Percentiles rank a stretch among this genome's conserved stretches.
Evolutionary conservation across 192 early-diverging fungal genomes (phyloP).

Genomic region (Coemansia sp.): DNA sequence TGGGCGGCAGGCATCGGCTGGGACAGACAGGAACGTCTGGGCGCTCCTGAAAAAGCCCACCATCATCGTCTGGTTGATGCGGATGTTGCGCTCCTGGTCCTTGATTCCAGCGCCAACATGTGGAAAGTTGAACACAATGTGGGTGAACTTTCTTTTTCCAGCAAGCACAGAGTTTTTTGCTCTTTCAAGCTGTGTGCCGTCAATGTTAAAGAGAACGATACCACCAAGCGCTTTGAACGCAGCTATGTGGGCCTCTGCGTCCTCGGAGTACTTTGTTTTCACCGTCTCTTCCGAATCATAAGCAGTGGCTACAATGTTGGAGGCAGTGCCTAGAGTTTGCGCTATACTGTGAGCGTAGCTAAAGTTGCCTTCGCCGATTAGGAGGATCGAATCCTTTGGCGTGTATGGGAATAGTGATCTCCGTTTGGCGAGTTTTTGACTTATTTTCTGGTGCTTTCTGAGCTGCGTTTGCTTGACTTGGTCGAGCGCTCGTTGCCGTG

Average conservation of each 20-base stretch:
- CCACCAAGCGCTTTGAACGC: constrained; percentile 65
- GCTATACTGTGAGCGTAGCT: constrained; percentile 80
- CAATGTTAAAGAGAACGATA: constrained; percentile 73
- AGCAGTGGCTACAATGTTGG: constrained; percentile 74
- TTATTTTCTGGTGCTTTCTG: constrained; percentile 8
- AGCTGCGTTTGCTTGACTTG: constrained; percentile 11
- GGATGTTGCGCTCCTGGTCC: constrained; percentile 85
- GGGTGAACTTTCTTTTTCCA: constrained; percentile 59
- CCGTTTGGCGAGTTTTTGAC: constrained; percentile 12
- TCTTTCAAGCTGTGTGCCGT: constrained; percentile 71
- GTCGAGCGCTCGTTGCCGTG: background rate
- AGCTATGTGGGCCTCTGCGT: constrained; percentile 59
- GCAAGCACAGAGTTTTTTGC: constrained; percentile 21
- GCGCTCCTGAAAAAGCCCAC: constrained; percentile 66
- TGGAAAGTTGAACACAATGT: constrained; percentile 96
- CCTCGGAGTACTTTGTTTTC: constrained; percentile 75
- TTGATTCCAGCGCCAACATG: constrained; percentile 93
- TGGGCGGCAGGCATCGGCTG: constrained; percentile 2
- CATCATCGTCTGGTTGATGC: constrained; percentile 75
- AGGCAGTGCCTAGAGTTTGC: constrained; percentile 59
- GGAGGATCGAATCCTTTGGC: constrained; percentile 63
- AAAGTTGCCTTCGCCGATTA: constrained; percentile 95
- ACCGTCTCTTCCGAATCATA: constrained; percentile 72
- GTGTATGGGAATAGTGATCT: constrained; percentile 56
- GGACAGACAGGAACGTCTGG: constrained; percentile 50